Evolutionary conservation across 805 yeast species (phyloP), one percentile per base, ranked within the genome.

Genomic region (Candida golubevii): DNA sequence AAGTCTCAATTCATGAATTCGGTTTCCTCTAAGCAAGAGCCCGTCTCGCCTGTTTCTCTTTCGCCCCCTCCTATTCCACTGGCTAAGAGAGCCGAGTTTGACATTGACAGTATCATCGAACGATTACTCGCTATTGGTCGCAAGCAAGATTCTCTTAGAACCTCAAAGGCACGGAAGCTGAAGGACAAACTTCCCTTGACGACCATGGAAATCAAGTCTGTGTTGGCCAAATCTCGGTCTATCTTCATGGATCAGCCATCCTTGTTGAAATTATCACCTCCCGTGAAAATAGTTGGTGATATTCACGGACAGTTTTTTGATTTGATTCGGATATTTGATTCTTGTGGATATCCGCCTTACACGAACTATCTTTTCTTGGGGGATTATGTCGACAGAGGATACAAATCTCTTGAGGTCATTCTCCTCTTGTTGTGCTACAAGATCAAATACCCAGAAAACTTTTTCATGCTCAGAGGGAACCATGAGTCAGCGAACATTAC

Each of bases 271-370:
- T 64, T 83, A 48, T 80, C 85, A 1, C 84, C 93, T 0, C 90
- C 93, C 0, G 91, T 85, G 4, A 86, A 86, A 60, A 78, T 86
- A 46, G 91, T 85, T 7, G 93, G 93, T 35, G 89, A 88, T 65
- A 83, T 86, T 44, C 93, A 86, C 63, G 95, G 83, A 3, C 83
- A 78, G 53, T 78, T 72, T 53, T 63, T 67, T 50, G 83, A 78
- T 58, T 66, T 78, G 50, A 58, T 77, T 33, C 60, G 83, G 42
- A 77, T 78, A 32, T 77, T 78, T 60, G 75, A 77, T 55, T 62
- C 72, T n/a, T 77, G 81, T 58, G 83, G 83, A 0, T 78, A 73
- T 48, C 83, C 83, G 2, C 83, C 83, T 10, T 63, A 69, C 51
- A 62, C 81, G 2, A 78, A 78, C 56, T 78, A 77, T 55, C 61